These are phyloP conservation scores for Metschnikowia vanudenii DNA, from an alignment of 805 yeast genomes.

Conservation along the genomic window DNA sequence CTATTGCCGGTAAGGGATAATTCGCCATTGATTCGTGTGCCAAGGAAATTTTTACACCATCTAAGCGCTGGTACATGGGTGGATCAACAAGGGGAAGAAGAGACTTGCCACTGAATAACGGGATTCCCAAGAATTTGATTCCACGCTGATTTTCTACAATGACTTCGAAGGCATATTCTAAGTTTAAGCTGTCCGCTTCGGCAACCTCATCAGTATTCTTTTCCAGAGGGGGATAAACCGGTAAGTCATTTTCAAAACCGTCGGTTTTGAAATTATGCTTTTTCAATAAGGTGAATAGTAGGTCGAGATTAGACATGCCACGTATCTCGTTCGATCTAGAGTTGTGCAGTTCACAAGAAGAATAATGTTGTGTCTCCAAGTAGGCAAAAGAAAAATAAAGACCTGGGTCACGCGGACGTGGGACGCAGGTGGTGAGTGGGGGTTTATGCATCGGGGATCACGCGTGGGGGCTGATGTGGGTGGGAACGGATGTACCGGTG, in stretches of 20 bases:
- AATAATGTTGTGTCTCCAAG: not conserved
- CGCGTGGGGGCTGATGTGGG: no score
- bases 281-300: constrained; percentile 10
- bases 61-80: constrained; percentile 44
- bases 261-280: constrained; percentile 8
- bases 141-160: constrained; percentile 58
- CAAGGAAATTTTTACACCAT: constrained; percentile 36
- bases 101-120: constrained; percentile 46
- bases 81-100: constrained; percentile 52
- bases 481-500: no score
- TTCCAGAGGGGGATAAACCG: not conserved
- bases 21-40: constrained; percentile 27
- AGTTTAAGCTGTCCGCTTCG: not conserved
- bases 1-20: constrained; percentile 53
- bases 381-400: not conserved
- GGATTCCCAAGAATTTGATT: constrained; percentile 49
- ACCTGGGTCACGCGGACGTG: no score
- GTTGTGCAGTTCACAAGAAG: not conserved
- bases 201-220: not conserved
- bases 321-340: not conserved
- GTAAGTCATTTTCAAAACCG: constrained; percentile 5
- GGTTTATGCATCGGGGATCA: no score
- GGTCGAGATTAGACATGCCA: constrained; percentile 6
- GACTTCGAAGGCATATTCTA: constrained; percentile 34
- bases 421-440: no score